Evolutionary conservation across 768 basidiomycete genomes (phyloP), one percentile per base, ranked within the genome.

Genomic region (Boletus edulis): DNA sequence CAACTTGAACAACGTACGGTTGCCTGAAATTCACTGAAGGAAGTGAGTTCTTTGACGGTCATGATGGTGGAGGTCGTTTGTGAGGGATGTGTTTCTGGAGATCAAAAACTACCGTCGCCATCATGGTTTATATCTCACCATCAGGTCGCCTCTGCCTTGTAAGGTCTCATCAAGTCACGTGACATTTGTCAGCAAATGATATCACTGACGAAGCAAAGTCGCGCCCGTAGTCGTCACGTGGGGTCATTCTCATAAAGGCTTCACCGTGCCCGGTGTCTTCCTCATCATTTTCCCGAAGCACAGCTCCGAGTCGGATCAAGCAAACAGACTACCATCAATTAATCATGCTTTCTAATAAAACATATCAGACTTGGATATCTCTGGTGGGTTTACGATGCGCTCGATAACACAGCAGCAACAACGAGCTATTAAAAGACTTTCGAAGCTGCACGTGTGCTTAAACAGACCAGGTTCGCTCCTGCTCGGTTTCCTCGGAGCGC

Each of bases 181-280:
- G 54, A 43, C 14, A 43, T 55, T 24, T 49, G 54, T 55, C 47
- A 55, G 54, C 53, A 2, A 14, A 14, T 35, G 34, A 35, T 14
- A 17, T 39, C 9, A 31, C 47, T 55, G 14, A 54, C 54, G 37
- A 54, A 54, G 40, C 42, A 2, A 24, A 24, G 9, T 29, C 13
- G 34, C 34, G 6, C 34, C 12, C 34, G 34, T 35, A 14, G 12
- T 13, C 34, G 34, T 35, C 34, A 35, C 34, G 34, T 35, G 34
- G 14, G 34, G 13, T 14, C 34, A 12, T 14, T 35, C 34, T 14
- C 34, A 35, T 35, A 22, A 22, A 22, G 22, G 22, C 22, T 22
- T 22, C 22, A 3, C 22, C 22, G 22, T 3, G 27, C 27, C 8
- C 8, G 29, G 29, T 29, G 29, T 29, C 29, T 29, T 8, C 8